Evolutionary conservation across 164 flowering plant genomes (phyloP).

Genomic region (Hamamelis virginiana): DNA sequence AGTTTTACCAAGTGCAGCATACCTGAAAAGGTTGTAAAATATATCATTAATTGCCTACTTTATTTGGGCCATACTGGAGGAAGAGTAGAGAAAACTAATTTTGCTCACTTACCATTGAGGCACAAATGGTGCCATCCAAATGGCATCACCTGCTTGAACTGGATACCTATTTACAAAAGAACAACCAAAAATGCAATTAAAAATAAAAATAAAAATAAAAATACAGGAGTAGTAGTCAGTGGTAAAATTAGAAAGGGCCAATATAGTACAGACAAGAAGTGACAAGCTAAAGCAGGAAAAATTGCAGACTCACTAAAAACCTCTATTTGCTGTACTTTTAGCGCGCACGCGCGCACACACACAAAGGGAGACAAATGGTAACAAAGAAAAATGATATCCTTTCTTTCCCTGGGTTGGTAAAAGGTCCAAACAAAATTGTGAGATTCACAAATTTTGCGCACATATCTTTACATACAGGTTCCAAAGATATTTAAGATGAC

Average conservation of each 20-base stretch:
- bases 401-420: too few species aligned
- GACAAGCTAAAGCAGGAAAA: not conserved
- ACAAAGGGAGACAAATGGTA: not conserved
- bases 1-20: constrained; percentile 92
- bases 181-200: not conserved
- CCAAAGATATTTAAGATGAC: not conserved
- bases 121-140: constrained; percentile 99
- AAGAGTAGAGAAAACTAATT: not conserved
- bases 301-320: not conserved
- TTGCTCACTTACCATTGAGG: constrained; percentile 78
- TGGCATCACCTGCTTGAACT: constrained; percentile 86
- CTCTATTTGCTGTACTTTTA: not conserved
- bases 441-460: not conserved
- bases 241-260: not conserved
- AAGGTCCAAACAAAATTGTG: too few species aligned
- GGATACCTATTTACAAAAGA: constrained; percentile 65
- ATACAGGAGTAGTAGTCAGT: not conserved
- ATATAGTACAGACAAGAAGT: not conserved
- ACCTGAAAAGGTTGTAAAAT: constrained; percentile 50
- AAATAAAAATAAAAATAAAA: not conserved
- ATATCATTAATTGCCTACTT: not conserved
- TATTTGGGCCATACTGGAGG: not conserved
- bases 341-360: not conserved
- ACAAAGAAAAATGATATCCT: not conserved
- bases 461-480: not conserved